These are phyloP conservation scores for Delphinella strobiligena DNA, from an alignment of 2,329 filamentous ascomycete genomes.

Conservation along the genomic window DNA sequence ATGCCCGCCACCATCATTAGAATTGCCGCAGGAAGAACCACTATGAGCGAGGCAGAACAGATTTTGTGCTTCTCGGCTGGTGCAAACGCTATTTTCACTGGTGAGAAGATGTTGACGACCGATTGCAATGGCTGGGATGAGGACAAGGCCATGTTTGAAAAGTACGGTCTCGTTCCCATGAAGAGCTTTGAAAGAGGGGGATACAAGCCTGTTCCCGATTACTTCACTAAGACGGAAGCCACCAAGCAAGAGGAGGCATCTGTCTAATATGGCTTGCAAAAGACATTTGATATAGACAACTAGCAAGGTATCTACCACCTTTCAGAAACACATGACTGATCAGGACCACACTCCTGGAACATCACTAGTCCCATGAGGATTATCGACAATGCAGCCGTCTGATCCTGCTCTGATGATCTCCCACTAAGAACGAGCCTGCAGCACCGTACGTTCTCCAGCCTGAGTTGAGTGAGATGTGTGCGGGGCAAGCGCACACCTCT, in stretches of 20 bases:
- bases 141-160: constrained; percentile 70
- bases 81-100: constrained; percentile 89
- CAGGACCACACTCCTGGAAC: too few relatives aligned
- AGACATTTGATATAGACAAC: too few relatives aligned
- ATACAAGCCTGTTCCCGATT: constrained; percentile 12
- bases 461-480: too few relatives aligned
- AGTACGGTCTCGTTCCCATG: constrained; percentile 77
- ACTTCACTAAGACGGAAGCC: constrained; percentile 4
- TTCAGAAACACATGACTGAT: too few relatives aligned
- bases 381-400: too few relatives aligned
- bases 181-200: constrained; percentile 24
- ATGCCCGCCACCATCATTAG: constrained; percentile 81
- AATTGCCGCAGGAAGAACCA: constrained; percentile 72
- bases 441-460: too few relatives aligned
- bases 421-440: too few relatives aligned
- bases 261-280: too few relatives aligned
- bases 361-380: too few relatives aligned
- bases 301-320: too few relatives aligned
- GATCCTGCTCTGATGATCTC: too few relatives aligned
- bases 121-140: constrained; percentile 87
- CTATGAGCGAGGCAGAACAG: constrained; percentile 80
- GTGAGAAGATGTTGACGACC: constrained; percentile 91
- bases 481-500: too few relatives aligned
- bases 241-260: constrained; percentile 1
- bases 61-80: constrained; percentile 81